Evolutionary conservation across 129 eudicot genomes (phyloP).

Genomic region (Flaveria bidentis): DNA sequence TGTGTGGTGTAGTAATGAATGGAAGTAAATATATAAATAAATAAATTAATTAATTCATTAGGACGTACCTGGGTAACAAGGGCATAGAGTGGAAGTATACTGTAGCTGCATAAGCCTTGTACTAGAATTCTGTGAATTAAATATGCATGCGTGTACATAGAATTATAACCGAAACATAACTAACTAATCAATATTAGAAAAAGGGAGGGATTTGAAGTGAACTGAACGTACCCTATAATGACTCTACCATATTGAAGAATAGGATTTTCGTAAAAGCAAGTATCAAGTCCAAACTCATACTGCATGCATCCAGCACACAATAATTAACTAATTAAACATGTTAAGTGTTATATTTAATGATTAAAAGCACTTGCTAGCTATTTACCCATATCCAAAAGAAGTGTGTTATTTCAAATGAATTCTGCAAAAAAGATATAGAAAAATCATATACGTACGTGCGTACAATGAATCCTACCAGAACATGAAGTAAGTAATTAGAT

Average conservation of each 20-base stretch:
- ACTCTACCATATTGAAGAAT: constrained; percentile 53
- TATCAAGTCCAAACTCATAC: constrained; percentile 87
- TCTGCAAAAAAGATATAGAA: constrained; percentile 41
- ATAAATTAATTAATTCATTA: too few species aligned
- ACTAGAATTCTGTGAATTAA: constrained; percentile 49
- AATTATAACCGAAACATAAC: too few species aligned
- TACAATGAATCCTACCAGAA: too few species aligned
- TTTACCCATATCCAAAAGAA: constrained; percentile 92
- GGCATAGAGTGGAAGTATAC: constrained; percentile 92
- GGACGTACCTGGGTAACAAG: constrained; percentile 83
- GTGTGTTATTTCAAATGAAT: constrained; percentile 91
- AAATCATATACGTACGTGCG: too few species aligned
- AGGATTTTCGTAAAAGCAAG: constrained; percentile 67
- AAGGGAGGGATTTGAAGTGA: background rate
- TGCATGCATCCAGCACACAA: constrained; percentile 21
- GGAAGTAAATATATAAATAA: too few species aligned
- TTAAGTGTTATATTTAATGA: background rate
- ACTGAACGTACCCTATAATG: constrained; percentile 59
- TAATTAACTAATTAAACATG: background rate
- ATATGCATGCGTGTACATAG: too few species aligned
- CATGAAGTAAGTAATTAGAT: constrained; percentile 17
- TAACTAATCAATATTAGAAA: background rate
- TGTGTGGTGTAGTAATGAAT: too few species aligned
- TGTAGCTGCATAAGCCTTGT: constrained; percentile 79
- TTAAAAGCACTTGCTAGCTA: background rate